Evolutionary conservation across 1,139 yeast genomes (phyloP).

Genomic region (Geotrichum reessii): DNA sequence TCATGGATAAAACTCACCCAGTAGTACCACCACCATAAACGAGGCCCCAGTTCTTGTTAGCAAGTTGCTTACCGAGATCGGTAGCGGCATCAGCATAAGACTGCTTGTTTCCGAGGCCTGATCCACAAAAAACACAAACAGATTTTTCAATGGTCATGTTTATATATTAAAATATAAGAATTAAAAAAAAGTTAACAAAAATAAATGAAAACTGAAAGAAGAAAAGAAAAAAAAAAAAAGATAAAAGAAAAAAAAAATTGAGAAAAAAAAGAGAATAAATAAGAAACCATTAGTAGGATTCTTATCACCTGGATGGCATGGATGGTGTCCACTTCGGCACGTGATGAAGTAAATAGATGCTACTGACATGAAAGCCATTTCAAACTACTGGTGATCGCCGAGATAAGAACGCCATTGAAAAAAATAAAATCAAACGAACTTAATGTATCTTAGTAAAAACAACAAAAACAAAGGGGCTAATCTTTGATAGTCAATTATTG

Average conservation of each 20-base stretch:
- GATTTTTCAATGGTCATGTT: constrained; percentile 35
- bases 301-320: not conserved
- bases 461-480: no score
- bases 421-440: not conserved
- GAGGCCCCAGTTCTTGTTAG: constrained; percentile 60
- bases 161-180: not conserved
- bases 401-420: not conserved
- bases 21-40: constrained; percentile 92
- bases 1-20: no score
- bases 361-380: no score
- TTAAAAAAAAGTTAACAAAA: not conserved
- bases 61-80: constrained; percentile 54
- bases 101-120: constrained; percentile 60
- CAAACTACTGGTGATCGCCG: not conserved
- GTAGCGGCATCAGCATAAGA: constrained; percentile 51
- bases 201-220: not conserved
- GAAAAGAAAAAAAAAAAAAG: not conserved
- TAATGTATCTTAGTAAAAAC: not conserved
- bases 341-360: not conserved
- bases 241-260: not conserved
- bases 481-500: no score
- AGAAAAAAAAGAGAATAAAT: not conserved
- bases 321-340: not conserved
- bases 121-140: constrained; percentile 84
- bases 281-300: not conserved